Conservation (phyloP, 768 basidiomycete species). For the Lactifluus pinguis region DNA sequence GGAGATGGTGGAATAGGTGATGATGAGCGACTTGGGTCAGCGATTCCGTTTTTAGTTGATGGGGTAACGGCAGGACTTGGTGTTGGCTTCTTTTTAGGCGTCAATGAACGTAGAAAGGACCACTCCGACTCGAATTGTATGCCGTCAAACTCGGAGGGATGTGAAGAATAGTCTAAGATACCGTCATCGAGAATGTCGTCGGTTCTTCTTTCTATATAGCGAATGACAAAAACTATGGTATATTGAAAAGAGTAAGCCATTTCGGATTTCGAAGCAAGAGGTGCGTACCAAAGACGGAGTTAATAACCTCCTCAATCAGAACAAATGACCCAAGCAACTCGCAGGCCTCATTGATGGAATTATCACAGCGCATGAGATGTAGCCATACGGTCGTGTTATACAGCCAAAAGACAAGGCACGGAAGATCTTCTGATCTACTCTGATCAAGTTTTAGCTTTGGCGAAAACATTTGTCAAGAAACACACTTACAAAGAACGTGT, state of each 20-base stretch:
- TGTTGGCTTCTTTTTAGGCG: slow-evolving; percentile 46
- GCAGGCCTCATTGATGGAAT: slow-evolving; percentile 67
- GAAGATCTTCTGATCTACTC: slow-evolving; percentile 78
- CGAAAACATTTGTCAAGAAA: background rate
- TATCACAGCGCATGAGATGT: slow-evolving; percentile 83
- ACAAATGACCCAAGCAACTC: slow-evolving; percentile 78
- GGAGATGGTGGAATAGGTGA: slow-evolving; percentile 34
- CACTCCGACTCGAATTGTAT: slow-evolving; percentile 96
- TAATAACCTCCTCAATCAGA: slow-evolving; percentile 85
- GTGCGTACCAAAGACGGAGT: slow-evolving; percentile 81
- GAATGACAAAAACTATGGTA: slow-evolving; percentile 81
- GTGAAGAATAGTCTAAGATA: slow-evolving; percentile 72
- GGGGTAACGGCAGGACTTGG: slow-evolving; percentile 27
- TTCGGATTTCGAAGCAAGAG: background rate
- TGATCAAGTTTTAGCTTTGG: slow-evolving; percentile 27
- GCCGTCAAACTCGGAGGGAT: slow-evolving; percentile 68
- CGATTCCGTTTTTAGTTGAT: slow-evolving; percentile 28
- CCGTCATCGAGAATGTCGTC: slow-evolving; percentile 78
- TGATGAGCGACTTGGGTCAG: slow-evolving; percentile 36
- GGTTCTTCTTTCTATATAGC: slow-evolving; percentile 81
- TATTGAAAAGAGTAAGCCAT: slow-evolving; percentile 2
- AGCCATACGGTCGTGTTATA: slow-evolving; percentile 88
- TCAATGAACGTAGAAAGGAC: slow-evolving; percentile 76
- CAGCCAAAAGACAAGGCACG: slow-evolving; percentile 87
- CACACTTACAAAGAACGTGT: slow-evolving; percentile 76